phyloP scores from a whole-genome alignment of 2,329 filamentous ascomycete species.

The Juglanconis oblonga region DNA sequence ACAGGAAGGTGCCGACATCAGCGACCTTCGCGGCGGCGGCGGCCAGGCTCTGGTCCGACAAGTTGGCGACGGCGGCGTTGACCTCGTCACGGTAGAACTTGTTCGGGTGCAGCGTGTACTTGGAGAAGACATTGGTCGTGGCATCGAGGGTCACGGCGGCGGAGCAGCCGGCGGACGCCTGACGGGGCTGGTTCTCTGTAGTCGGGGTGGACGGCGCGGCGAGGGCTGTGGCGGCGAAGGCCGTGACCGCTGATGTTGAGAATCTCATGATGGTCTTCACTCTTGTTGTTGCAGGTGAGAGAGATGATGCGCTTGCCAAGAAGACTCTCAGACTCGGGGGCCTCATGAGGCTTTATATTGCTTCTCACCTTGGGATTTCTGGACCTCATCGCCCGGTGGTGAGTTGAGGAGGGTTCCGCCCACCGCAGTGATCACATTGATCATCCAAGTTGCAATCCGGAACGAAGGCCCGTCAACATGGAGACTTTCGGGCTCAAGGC shows the following conservation, averaged over 20 bases:
- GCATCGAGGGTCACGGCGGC: conserved; percentile 36
- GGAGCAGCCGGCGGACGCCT: conserved; percentile 29
- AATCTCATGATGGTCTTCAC: conserved; percentile 32
- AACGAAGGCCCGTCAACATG: background rate
- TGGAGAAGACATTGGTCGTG: conserved; percentile 34
- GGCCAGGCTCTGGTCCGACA: conserved; percentile 29
- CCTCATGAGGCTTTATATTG: background rate
- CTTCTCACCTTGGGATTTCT: background rate
- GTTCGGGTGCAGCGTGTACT: conserved; percentile 39
- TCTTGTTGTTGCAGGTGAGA: background rate
- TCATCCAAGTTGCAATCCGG: background rate
- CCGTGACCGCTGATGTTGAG: conserved; percentile 31
- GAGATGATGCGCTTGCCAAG: background rate
- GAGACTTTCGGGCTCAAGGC: background rate
- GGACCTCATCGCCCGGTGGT: background rate
- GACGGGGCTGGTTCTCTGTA: conserved; percentile 26
- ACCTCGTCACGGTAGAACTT: conserved; percentile 36
- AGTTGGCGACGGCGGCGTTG: conserved; percentile 29
- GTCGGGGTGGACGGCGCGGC: conserved; percentile 29
- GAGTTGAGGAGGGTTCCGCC: background rate
- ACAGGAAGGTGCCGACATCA: conserved; percentile 38
- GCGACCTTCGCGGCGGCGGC: conserved; percentile 32
- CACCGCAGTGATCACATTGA: background rate
- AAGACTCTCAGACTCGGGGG: background rate
- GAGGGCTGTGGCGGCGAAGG: conserved; percentile 32